Conservation (phyloP, 192 early-diverging fungal species). For the Coemansia nantahalensis region DNA sequence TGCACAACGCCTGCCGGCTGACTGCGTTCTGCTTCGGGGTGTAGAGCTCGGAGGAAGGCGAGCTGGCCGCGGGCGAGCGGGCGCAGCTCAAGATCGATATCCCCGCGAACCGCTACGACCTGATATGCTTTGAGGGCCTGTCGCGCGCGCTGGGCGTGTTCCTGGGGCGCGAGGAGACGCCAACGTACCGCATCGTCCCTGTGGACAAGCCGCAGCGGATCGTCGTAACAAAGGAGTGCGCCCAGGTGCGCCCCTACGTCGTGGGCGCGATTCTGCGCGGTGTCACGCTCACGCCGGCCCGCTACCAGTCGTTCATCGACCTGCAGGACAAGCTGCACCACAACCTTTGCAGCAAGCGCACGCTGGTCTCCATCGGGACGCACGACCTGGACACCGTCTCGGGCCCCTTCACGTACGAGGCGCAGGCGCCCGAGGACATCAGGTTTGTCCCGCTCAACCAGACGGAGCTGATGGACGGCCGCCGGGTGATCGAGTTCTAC, state of each 20-base stretch:
- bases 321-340: conserved; percentile 98
- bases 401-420: conserved; percentile 96
- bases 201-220: conserved; percentile 34
- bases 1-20: no score
- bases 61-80: conserved; percentile 56
- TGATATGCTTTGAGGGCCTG: conserved; percentile 96
- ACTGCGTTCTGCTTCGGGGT: no score
- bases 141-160: conserved; percentile 84
- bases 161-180: conserved; percentile 60
- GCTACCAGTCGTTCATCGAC: conserved; percentile 96
- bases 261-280: conserved; percentile 91
- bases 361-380: conserved; percentile 94
- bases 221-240: conserved; percentile 60
- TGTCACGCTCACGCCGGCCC: conserved; percentile 74
- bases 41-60: conserved; percentile 37
- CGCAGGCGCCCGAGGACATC: conserved; percentile 84
- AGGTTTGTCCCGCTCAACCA: conserved; percentile 93
- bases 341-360: conserved; percentile 95
- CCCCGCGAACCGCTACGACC: conserved; percentile 96
- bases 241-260: conserved; percentile 76
- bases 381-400: conserved; percentile 95
- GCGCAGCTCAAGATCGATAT: conserved; percentile 95
- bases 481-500: conserved; percentile 90
- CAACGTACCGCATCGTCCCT: conserved; percentile 22
- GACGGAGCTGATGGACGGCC: conserved; percentile 78